Evolutionary conservation across 2,329 filamentous ascomycete species (phyloP).

Genomic region (Fusarium falciforme): DNA sequence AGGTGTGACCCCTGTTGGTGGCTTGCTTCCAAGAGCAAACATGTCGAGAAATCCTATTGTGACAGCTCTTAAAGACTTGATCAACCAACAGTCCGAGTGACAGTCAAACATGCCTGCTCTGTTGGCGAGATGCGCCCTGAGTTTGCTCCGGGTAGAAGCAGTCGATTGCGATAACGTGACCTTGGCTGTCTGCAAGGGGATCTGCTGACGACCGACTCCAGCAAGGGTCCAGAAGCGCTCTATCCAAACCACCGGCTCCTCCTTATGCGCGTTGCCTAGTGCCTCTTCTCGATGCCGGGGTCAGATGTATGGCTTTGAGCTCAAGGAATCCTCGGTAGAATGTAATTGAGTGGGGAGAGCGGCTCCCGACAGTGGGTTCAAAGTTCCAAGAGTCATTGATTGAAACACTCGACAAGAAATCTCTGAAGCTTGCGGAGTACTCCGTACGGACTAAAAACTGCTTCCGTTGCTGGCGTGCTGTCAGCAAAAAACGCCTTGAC

Average conservation of each 20-base stretch:
- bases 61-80: constrained; percentile 2
- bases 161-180: constrained; percentile 41
- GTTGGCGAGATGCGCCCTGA: constrained; percentile 1
- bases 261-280: constrained; percentile 11
- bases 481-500: background rate
- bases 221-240: background rate
- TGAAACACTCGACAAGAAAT: background rate
- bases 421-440: background rate
- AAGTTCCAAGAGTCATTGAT: background rate
- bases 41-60: constrained; percentile 4
- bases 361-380: background rate
- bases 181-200: constrained; percentile 34
- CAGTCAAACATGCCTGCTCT: constrained; percentile 16
- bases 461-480: background rate
- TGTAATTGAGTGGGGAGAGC: background rate
- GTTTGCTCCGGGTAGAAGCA: constrained; percentile 18
- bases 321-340: background rate
- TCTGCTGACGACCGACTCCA: constrained; percentile 10
- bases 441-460: background rate
- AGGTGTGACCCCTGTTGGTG: constrained; percentile 29
- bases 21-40: constrained; percentile 32
- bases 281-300: background rate
- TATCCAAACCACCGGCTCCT: constrained; percentile 16
- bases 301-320: background rate
- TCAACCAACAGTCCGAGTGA: constrained; percentile 14